A percentile compares a stretch with the other conserved stretches of the same genome.
Evolutionary conservation across 169 alveolate genomes (phyloP).

Genomic region (Plasmodium cynomolgi): DNA sequence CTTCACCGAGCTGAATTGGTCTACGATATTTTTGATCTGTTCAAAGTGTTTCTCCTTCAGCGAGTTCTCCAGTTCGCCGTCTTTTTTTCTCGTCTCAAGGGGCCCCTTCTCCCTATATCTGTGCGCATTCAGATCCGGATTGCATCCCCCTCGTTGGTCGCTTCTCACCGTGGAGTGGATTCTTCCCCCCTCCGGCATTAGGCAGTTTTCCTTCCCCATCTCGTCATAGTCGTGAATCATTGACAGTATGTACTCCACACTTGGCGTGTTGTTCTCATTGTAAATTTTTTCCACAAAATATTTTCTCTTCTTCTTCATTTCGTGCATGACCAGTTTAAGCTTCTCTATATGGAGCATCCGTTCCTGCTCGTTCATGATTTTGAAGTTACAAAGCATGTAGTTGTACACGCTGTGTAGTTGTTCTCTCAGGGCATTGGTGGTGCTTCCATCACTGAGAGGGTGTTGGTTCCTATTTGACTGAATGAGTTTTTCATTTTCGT

Average conservation of each 20-base stretch:
- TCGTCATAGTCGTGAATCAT: conserved; percentile 49
- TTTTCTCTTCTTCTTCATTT: conserved; percentile 28
- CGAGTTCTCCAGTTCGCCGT: neutral
- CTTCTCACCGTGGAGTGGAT: neutral
- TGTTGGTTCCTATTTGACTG: neutral
- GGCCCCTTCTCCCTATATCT: neutral
- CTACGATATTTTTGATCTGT: conserved; percentile 33
- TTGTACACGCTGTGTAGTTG: conserved; percentile 18
- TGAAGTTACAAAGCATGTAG: conserved; percentile 15
- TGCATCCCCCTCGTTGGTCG: neutral
- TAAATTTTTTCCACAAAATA: conserved; percentile 30
- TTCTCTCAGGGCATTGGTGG: neutral
- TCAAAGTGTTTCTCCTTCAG: conserved; percentile 15
- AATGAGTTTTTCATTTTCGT: neutral
- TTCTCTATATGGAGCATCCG: conserved; percentile 8
- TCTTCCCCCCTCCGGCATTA: neutral
- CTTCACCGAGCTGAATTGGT: conserved; percentile 29
- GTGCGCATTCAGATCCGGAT: neutral
- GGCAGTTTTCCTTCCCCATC: neutral
- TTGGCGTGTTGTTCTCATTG: conserved; percentile 6
- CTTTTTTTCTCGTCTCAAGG: neutral
- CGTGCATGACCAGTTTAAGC: conserved; percentile 18
- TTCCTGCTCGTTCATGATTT: conserved; percentile 30
- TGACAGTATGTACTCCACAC: conserved; percentile 52
- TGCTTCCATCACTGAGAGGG: neutral